Evolutionary conservation across 1,139 yeast species (phyloP).

Genomic region (Hyphopichia burtonii): DNA sequence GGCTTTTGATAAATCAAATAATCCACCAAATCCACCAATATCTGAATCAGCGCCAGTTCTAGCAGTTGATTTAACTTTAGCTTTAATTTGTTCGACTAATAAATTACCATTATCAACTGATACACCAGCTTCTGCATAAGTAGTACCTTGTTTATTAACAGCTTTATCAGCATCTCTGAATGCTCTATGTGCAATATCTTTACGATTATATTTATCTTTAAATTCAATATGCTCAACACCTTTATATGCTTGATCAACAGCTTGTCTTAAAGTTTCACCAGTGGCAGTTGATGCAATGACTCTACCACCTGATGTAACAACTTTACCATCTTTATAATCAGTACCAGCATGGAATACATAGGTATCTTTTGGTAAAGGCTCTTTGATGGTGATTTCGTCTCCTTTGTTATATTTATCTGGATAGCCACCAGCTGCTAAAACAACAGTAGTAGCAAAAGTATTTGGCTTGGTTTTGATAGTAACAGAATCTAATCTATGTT

Average conservation of each 20-base stretch:
- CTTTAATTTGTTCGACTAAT: constrained; percentile 87
- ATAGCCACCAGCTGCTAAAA: constrained; percentile 95
- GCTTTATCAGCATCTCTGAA: constrained; percentile 53
- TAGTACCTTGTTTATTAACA: constrained; percentile 43
- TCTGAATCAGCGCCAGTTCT: constrained; percentile 97
- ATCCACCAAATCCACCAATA: constrained; percentile 98
- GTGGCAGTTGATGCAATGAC: constrained; percentile 93
- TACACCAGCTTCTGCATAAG: constrained; percentile 94
- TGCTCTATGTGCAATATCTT: constrained; percentile 95
- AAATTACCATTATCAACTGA: constrained; percentile 93
- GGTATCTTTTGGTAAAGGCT: constrained; percentile 52
- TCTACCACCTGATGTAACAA: constrained; percentile 92
- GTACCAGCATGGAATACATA: constrained; percentile 97
- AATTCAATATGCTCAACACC: constrained; percentile 80
- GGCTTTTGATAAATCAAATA: constrained; percentile 85
- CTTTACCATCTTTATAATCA: constrained; percentile 47
- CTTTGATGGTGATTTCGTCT: constrained; percentile 67
- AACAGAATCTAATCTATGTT: constrained; percentile 88
- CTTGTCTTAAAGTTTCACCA: constrained; percentile 70
- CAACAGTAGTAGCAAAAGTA: constrained; percentile 84
- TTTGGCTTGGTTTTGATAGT: constrained; percentile 59
- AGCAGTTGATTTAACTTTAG: constrained; percentile 88
- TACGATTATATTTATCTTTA: constrained; percentile 76
- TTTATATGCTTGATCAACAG: constrained; percentile 81
- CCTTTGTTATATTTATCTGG: constrained; percentile 88